Evolutionary conservation across 805 yeast genomes (phyloP).

Genomic region (Komagataella kurtzmanii): DNA sequence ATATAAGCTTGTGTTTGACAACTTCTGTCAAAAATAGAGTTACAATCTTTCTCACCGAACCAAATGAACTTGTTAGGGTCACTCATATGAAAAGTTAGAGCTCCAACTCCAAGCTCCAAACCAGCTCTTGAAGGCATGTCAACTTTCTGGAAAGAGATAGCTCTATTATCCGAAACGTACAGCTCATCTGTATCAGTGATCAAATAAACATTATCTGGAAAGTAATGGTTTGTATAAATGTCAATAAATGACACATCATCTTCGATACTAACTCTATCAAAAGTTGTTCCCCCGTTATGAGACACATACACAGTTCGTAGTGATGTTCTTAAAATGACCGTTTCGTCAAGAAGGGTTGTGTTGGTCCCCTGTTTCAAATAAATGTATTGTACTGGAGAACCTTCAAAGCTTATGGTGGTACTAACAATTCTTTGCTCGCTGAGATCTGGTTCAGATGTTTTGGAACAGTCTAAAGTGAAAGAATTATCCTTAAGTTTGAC

Average conservation of each 20-base stretch:
- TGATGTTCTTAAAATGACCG: constrained; percentile 47
- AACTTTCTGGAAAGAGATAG: constrained; percentile 32
- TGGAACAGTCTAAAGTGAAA: neutral
- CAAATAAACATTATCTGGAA: constrained; percentile 41
- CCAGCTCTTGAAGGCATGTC: constrained; percentile 38
- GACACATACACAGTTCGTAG: constrained; percentile 46
- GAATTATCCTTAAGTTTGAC: neutral
- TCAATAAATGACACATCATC: constrained; percentile 29
- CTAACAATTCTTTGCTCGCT: neutral
- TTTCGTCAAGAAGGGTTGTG: constrained; percentile 36
- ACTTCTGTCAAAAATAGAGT: constrained; percentile 19
- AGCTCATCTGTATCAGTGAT: constrained; percentile 35
- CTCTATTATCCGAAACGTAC: constrained; percentile 58
- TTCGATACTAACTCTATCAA: constrained; percentile 17
- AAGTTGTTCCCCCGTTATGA: constrained; percentile 49
- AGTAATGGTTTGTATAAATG: constrained; percentile 49
- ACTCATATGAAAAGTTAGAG: constrained; percentile 50
- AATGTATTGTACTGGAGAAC: constrained; percentile 37
- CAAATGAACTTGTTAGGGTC: constrained; percentile 50
- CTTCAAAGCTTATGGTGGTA: constrained; percentile 28
- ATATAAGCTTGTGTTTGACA: constrained; percentile 50
- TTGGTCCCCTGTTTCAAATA: constrained; percentile 42
- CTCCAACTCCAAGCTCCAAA: constrained; percentile 15
- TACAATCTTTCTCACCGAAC: constrained; percentile 52
- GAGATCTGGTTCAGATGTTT: neutral